These are phyloP conservation scores for Thermoascus crustaceus DNA, from an alignment of 2,329 filamentous ascomycete species.

Conservation along the genomic window DNA sequence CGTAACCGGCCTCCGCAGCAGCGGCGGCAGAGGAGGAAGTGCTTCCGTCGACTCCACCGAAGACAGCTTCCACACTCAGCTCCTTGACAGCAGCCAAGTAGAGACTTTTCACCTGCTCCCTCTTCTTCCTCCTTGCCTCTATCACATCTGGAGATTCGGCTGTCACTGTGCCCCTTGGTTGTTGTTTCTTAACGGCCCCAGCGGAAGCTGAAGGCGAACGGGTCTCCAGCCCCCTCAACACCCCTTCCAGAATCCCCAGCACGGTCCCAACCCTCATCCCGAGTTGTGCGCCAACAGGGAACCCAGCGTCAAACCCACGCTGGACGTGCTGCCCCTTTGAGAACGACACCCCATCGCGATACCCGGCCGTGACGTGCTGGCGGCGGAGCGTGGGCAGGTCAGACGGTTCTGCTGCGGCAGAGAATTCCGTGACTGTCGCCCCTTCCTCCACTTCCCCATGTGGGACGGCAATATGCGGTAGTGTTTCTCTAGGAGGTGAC, in stretches of 20 bases:
- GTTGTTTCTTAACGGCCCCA: conserved; percentile 19
- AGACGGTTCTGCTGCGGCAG: conserved; percentile 38
- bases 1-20: conserved; percentile 6
- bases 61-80: conserved; percentile 54
- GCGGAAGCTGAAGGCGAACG: conserved; percentile 15
- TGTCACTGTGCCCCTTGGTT: conserved; percentile 9
- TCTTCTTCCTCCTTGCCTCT: conserved; percentile 28
- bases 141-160: conserved; percentile 1
- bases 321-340: conserved; percentile 74
- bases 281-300: conserved; percentile 70
- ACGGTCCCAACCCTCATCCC: conserved; percentile 67
- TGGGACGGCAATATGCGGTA: neutral
- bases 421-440: neutral
- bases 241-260: conserved; percentile 67
- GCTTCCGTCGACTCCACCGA: conserved; percentile 37
- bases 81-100: conserved; percentile 47
- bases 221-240: conserved; percentile 38
- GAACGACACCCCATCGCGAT: conserved; percentile 73
- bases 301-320: conserved; percentile 85
- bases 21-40: no score
- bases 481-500: conserved; percentile 21
- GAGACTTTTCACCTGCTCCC: conserved; percentile 25
- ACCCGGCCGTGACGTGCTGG: conserved; percentile 76
- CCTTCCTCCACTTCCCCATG: neutral
- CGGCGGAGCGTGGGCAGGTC: conserved; percentile 68